These are phyloP conservation scores for Didymella glomerata DNA, from an alignment of 2,329 filamentous ascomycete species.

Conservation along the genomic window DNA sequence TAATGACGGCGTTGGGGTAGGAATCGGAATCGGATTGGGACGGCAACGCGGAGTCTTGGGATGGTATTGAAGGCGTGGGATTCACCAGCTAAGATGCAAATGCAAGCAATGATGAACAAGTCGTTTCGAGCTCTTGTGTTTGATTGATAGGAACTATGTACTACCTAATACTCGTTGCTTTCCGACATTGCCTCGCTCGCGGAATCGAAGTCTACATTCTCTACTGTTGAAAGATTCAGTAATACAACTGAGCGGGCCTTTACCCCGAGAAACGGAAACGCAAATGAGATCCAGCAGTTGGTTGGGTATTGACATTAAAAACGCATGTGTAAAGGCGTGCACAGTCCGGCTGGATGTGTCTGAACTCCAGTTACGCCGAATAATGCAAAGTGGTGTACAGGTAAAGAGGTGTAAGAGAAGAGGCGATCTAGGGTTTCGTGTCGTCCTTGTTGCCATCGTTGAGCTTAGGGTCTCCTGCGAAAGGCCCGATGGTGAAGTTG, in stretches of 20 bases:
- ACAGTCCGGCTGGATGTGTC: background rate
- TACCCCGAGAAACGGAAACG: background rate
- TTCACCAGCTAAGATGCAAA: background rate
- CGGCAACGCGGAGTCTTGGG: too few species aligned
- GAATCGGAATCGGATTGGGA: too few species aligned
- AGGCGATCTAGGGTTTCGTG: slow-evolving; percentile 4
- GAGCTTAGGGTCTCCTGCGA: slow-evolving; percentile 51
- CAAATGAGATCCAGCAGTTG: slow-evolving; percentile 5
- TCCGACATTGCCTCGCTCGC: background rate
- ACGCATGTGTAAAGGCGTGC: slow-evolving; percentile 2
- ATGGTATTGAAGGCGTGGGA: too few species aligned
- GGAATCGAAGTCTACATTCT: slow-evolving; percentile 5
- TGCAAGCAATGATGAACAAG: background rate
- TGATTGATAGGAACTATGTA: background rate
- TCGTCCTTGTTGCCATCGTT: slow-evolving; percentile 26
- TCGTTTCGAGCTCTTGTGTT: background rate
- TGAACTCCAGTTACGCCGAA: slow-evolving; percentile 10
- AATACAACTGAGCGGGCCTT: background rate
- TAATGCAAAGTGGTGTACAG: slow-evolving; percentile 9
- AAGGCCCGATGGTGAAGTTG: slow-evolving; percentile 54
- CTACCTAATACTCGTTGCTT: background rate
- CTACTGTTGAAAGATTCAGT: background rate
- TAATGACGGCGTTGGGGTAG: background rate
- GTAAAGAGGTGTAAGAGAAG: background rate
- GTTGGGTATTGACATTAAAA: slow-evolving; percentile 23